Evolutionary conservation across 139 green algal species (phyloP).

Genomic region (Mesostigma viride): DNA sequence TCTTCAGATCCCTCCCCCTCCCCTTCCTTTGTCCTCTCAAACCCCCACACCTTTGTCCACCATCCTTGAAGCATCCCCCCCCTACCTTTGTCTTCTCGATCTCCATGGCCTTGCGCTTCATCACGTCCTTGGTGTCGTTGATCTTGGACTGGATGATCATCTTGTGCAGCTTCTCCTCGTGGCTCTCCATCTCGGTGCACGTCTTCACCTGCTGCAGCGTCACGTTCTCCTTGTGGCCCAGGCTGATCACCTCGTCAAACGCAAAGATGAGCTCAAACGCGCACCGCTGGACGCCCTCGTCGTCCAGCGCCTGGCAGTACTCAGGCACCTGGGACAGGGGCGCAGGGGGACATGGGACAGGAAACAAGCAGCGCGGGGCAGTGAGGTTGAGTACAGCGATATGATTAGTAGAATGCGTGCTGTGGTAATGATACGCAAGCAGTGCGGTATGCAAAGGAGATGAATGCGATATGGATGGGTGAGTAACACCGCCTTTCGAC

Average conservation of each 20-base stretch:
- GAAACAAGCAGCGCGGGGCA: not conserved
- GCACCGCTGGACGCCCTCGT: conserved; percentile 58
- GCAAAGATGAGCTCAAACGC: conserved; percentile 98
- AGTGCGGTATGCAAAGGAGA: too few species aligned
- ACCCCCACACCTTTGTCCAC: too few species aligned
- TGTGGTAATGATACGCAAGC: too few species aligned
- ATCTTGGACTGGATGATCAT: conserved; percentile 93
- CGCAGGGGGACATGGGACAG: not conserved
- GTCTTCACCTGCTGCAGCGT: conserved; percentile 74
- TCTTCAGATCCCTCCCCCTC: too few species aligned
- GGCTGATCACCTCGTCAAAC: conserved; percentile 95
- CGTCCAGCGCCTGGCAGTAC: conserved; percentile 55
- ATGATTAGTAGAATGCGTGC: too few species aligned
- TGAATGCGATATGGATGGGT: too few species aligned
- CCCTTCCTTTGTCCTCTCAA: too few species aligned
- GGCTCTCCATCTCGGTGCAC: conserved; percentile 95
- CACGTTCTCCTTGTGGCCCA: conserved; percentile 85
- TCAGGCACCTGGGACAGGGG: conserved; percentile 25
- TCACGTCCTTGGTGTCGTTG: conserved; percentile 77
- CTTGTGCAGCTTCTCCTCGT: conserved; percentile 99
- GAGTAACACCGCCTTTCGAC: too few species aligned
- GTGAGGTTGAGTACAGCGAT: too few species aligned
- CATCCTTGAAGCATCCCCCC: too few species aligned
- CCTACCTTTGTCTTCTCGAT: conserved; percentile 91
- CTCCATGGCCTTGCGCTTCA: conserved; percentile 88